Evolutionary conservation across 1,284 basidiomycete genomes (phyloP).

Genomic region (Gymnopus androsaceus): DNA sequence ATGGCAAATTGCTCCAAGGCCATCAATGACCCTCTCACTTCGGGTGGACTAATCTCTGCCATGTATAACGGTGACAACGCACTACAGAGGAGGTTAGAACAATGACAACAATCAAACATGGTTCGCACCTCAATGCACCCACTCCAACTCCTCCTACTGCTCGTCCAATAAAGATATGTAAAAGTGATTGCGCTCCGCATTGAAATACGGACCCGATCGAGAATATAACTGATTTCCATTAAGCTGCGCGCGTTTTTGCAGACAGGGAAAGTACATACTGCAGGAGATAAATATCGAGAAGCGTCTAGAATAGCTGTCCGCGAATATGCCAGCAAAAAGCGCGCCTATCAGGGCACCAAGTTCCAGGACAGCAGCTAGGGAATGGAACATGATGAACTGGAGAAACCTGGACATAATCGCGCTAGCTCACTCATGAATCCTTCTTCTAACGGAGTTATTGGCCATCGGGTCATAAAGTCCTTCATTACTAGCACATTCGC

Average conservation of each 20-base stretch:
- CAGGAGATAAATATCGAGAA: conserved; percentile 69
- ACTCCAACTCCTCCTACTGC: conserved; percentile 79
- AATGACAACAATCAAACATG: background rate
- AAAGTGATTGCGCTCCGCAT: conserved; percentile 56
- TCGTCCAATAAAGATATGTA: conserved; percentile 65
- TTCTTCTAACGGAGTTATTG: conserved; percentile 68
- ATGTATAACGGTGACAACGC: conserved; percentile 82
- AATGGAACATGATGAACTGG: background rate
- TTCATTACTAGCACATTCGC: conserved; percentile 84
- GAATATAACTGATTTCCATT: conserved; percentile 56
- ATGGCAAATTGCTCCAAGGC: conserved; percentile 81
- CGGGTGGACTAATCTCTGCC: conserved; percentile 80
- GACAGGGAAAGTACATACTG: conserved; percentile 40
- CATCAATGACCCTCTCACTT: conserved; percentile 79
- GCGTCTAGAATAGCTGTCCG: conserved; percentile 68
- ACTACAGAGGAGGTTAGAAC: conserved; percentile 33
- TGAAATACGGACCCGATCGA: conserved; percentile 72
- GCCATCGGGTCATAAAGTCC: conserved; percentile 67
- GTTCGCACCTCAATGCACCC: conserved; percentile 65
- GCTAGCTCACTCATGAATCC: conserved; percentile 68
- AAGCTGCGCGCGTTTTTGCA: background rate
- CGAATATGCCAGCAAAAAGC: conserved; percentile 62
- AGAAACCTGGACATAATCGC: background rate
- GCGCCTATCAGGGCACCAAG: conserved; percentile 76
- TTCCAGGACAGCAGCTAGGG: conserved; percentile 71